Evolutionary conservation across 192 early-diverging fungal genomes (phyloP).

Genomic region (Podila clonocystis): DNA sequence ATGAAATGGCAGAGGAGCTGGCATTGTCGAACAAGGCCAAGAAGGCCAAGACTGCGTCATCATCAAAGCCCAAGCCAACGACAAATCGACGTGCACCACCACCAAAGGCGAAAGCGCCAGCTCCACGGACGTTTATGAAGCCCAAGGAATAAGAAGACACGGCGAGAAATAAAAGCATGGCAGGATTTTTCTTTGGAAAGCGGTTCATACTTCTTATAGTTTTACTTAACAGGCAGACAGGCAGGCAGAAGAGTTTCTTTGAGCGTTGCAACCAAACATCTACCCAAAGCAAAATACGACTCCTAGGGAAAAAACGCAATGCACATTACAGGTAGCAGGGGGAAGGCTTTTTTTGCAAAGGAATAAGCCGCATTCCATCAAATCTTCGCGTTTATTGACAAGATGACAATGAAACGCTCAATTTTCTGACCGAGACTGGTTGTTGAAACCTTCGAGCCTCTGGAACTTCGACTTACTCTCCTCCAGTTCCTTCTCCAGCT

Average conservation of each 20-base stretch:
- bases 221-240: too few species aligned
- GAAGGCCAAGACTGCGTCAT: slow-evolving; percentile 19
- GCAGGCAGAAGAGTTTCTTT: too few species aligned
- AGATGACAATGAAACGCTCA: not conserved
- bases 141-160: slow-evolving; percentile 14
- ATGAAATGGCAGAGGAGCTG: slow-evolving; percentile 39
- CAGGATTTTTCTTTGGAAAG: not conserved
- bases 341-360: not conserved
- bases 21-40: slow-evolving; percentile 19
- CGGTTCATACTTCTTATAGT: not conserved
- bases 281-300: too few species aligned
- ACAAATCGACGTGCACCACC: slow-evolving; percentile 26
- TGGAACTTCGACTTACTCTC: not conserved
- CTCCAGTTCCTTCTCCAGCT: slow-evolving; percentile 9
- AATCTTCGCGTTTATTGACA: too few species aligned
- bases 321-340: too few species aligned
- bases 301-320: too few species aligned
- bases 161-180: not conserved
- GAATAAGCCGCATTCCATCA: not conserved
- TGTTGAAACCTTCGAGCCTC: slow-evolving; percentile 1
- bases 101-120: slow-evolving; percentile 7
- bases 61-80: slow-evolving; percentile 9
- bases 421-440: too few species aligned
- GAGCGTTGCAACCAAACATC: too few species aligned
- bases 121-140: slow-evolving; percentile 11